Evolutionary conservation across 495 filamentous ascomycete species (phyloP).

Genomic region (Podospora anserina): DNA sequence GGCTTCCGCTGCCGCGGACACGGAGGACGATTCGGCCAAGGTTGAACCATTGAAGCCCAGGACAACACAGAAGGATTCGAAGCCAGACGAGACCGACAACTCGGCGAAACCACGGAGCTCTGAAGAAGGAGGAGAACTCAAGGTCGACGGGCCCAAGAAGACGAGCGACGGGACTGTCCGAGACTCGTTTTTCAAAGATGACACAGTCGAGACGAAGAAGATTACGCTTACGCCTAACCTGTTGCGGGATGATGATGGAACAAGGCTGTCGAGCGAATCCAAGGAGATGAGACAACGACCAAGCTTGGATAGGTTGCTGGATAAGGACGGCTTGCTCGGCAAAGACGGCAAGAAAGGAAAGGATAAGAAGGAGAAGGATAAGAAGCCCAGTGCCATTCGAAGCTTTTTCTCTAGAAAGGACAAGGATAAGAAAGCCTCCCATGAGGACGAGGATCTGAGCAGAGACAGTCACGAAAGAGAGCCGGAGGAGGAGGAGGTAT

Average conservation of each 20-base stretch:
- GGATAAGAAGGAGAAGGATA: conserved; percentile 85
- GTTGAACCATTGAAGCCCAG: conserved; percentile 47
- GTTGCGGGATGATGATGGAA: conserved; percentile 76
- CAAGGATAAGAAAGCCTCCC: conserved; percentile 69
- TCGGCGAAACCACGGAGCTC: conserved; percentile 45
- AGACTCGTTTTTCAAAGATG: conserved; percentile 96
- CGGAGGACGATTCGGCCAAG: conserved; percentile 49
- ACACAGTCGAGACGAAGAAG: conserved; percentile 91
- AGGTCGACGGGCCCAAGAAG: conserved; percentile 50
- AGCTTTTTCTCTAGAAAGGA: conserved; percentile 95
- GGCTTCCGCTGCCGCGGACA: conserved; percentile 26
- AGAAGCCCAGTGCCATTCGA: conserved; percentile 87
- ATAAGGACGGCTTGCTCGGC: conserved; percentile 43
- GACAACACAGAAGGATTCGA: conserved; percentile 43
- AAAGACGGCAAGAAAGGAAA: conserved; percentile 58
- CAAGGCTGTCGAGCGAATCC: conserved; percentile 57
- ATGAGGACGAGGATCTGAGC: conserved; percentile 66
- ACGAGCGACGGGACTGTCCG: conserved; percentile 81
- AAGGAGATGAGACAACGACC: conserved; percentile 57
- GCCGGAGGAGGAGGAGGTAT: conserved; percentile 44
- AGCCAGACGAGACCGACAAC: conserved; percentile 45
- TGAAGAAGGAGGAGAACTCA: conserved; percentile 66
- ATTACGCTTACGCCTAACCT: conserved; percentile 94
- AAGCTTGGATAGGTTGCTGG: conserved; percentile 54
- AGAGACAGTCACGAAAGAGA: conserved; percentile 47